Evolutionary conservation across 23 red algal genomes (phyloP), one percentile per base, ranked within the genome.

Genomic region (Chondrus crispus): DNA sequence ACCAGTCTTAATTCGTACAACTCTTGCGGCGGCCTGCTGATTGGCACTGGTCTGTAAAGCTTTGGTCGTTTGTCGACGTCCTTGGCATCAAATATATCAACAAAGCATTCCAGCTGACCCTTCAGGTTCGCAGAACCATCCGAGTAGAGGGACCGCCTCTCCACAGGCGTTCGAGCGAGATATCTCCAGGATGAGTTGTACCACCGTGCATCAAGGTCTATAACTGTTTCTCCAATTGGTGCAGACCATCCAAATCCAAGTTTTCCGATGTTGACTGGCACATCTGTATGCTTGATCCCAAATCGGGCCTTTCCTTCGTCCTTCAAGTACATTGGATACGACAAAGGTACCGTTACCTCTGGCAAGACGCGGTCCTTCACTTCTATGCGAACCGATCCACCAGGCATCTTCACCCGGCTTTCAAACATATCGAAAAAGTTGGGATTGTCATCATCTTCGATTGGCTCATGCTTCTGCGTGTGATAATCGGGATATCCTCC

Each of bases 371-470:
- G 87, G 32, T 98, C 93, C 64, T 95, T 98, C 30, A 98, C 93
- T 57, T 95, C 88, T 55, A 98, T 88, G 14, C 96, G 85, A 14
- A 98, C 47, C 10, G 73, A 82, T 32, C 85, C 88, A 75, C 88
- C 87, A 54, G 96, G 96, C 91, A 98, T 91, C 57, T 89, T 95
- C 63, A 94, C 92, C 11, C 93, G 70, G 41, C 86, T 87, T 43
- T 98, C 91, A 87, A 95, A 98, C 89, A 90, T 91, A 12, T 87
- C 66, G 62, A 94, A 98, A 69, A 98, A 98, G 73, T 94, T 91
- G 32, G 92, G 96, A 69, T 92, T 91, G 78, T 93, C 89, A 48
- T 89, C 84, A 44, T 96, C 85, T 19, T 72, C 82, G 55, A 87
- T 76, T 26, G 94, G 94, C 13, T 85, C 3, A 47, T 89, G 88